A percentile compares a stretch with the other conserved stretches of the same genome.
These are phyloP conservation scores for Pulveroboletus sp. DNA, from an alignment of 768 basidiomycete genomes.

Conservation along the genomic window DNA sequence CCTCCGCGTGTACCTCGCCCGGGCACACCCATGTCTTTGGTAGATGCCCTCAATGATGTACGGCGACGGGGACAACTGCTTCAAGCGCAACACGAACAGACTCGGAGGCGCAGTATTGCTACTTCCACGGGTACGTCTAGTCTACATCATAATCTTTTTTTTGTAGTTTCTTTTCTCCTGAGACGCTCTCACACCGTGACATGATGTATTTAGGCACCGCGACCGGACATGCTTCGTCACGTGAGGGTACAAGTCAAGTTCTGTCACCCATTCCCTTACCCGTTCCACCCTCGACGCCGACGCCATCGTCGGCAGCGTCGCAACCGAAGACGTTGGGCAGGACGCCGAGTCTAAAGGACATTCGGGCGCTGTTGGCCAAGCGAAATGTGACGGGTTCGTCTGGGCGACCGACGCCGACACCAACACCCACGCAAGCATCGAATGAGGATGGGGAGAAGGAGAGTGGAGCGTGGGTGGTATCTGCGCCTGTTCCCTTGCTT, in stretches of 20 bases:
- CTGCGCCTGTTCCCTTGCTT: neutral
- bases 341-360: constrained; percentile 15
- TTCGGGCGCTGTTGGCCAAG: constrained; percentile 16
- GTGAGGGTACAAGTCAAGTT: neutral
- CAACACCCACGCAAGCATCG: neutral
- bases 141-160: neutral
- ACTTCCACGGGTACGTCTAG: neutral
- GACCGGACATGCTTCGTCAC: neutral
- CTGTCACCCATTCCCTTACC: neutral
- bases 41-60: constrained; percentile 21
- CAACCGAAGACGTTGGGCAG: neutral
- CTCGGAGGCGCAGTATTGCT: neutral
- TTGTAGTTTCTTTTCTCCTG: too few species aligned
- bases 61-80: constrained; percentile 14
- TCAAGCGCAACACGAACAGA: neutral
- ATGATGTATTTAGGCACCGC: neutral
- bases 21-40: constrained; percentile 14
- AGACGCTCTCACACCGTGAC: neutral
- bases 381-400: constrained; percentile 2
- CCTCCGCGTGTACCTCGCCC: constrained; percentile 22
- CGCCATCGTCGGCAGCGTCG: neutral
- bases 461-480: neutral
- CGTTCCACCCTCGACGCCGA: constrained; percentile 2
- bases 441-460: neutral
- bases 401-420: neutral